A percentile compares a stretch with the other conserved stretches of the same genome.
These are phyloP conservation scores for Avena atlantica DNA, from an alignment of 176 grass and related monocot species.

Conservation along the genomic window DNA sequence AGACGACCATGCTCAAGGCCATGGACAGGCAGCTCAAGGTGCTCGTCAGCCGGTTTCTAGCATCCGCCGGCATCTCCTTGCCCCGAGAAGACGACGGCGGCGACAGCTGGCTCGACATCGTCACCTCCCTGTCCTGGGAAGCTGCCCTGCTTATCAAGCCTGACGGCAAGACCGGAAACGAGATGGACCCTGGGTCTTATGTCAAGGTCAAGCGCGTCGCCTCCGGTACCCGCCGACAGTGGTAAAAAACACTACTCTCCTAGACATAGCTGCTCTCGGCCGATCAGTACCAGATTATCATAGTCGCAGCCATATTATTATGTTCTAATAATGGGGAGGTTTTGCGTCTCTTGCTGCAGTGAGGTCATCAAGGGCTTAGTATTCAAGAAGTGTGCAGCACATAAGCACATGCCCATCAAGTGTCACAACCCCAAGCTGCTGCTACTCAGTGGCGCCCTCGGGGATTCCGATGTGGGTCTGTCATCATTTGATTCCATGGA, in stretches of 20 bases:
- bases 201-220: constrained; percentile 79
- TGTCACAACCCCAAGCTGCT: constrained; percentile 80
- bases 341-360: constrained; percentile 40
- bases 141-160: constrained; percentile 70
- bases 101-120: constrained; percentile 59
- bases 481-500: constrained; percentile 81
- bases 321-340: neutral
- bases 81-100: neutral
- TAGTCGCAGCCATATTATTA: neutral
- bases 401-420: constrained; percentile 87
- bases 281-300: neutral
- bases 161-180: constrained; percentile 54
- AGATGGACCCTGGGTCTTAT: constrained; percentile 74
- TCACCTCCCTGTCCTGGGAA: constrained; percentile 71
- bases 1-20: constrained; percentile 57
- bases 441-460: constrained; percentile 70
- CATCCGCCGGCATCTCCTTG: constrained; percentile 47
- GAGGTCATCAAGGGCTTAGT: constrained; percentile 71
- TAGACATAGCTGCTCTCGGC: neutral
- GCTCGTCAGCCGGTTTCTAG: constrained; percentile 67
- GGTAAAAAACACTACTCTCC: constrained; percentile 41
- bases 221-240: constrained; percentile 46
- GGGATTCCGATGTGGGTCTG: constrained; percentile 59
- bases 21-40: constrained; percentile 69
- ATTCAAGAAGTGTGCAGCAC: constrained; percentile 77